Conservation (phyloP, 495 filamentous ascomycete species). For the Ramalina intermedia region DNA sequence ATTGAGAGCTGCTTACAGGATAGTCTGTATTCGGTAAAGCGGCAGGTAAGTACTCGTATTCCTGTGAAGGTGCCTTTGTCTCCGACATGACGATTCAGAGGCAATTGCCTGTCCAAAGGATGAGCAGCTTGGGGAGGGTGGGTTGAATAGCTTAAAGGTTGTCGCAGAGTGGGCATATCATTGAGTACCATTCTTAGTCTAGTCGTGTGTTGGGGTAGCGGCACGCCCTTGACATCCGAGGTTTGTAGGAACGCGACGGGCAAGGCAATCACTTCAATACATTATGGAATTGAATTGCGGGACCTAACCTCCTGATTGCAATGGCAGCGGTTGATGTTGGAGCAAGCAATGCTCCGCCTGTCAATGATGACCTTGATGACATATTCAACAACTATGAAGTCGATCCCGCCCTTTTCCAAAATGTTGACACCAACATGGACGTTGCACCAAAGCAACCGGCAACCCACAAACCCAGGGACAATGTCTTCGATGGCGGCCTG, state of each 20-base stretch:
- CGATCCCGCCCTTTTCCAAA: slow-evolving; percentile 33
- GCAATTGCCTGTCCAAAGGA: no score
- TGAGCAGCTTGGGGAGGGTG: no score
- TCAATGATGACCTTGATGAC: slow-evolving; percentile 34
- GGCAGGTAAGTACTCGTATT: slow-evolving; percentile 30
- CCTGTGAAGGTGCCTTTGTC: no score
- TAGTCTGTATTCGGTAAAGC: slow-evolving; percentile 63
- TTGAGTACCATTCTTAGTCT: no score
- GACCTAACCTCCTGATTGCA: background rate
- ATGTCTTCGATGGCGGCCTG: slow-evolving; percentile 27
- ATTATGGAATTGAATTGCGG: no score
- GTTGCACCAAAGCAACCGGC: slow-evolving; percentile 18
- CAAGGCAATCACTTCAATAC: no score
- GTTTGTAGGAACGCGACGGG: no score
- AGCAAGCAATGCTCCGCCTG: slow-evolving; percentile 10
- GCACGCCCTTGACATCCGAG: no score
- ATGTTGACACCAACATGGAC: slow-evolving; percentile 22
- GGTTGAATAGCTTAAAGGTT: no score
- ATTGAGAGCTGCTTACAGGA: slow-evolving; percentile 43
- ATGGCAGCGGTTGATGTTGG: slow-evolving; percentile 12
- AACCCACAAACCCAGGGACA: slow-evolving; percentile 23
- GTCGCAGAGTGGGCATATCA: no score
- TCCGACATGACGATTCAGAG: no score
- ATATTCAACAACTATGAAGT: slow-evolving; percentile 57
- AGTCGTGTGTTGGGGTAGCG: no score